Conservation (phyloP, 208 protist species). For the Trypanosoma boissoni region DNA sequence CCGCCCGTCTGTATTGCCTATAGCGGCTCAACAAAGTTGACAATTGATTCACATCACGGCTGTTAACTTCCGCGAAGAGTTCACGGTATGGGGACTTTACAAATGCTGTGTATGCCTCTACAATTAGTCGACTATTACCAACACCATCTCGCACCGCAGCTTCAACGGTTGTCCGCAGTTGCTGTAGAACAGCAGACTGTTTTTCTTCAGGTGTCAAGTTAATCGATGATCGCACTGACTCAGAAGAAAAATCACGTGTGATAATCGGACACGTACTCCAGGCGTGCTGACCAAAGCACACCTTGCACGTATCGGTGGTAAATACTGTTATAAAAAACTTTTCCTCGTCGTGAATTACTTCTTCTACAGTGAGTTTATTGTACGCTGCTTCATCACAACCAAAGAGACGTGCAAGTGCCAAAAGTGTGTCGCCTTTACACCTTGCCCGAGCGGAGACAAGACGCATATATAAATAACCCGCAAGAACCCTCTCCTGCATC, state of each 20-base stretch:
- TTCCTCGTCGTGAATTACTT: slow-evolving; percentile 36
- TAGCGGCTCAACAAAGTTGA: slow-evolving; percentile 57
- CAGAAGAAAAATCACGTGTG: slow-evolving; percentile 68
- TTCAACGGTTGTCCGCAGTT: slow-evolving; percentile 38
- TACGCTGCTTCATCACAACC: slow-evolving; percentile 24
- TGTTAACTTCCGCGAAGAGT: slow-evolving; percentile 53
- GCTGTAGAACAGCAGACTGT: slow-evolving; percentile 55
- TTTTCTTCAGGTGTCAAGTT: slow-evolving; percentile 73
- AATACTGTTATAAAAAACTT: slow-evolving; percentile 65
- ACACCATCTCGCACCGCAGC: slow-evolving; percentile 28
- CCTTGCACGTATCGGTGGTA: slow-evolving; percentile 55
- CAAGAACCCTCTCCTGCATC: slow-evolving; percentile 78
- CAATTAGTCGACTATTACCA: slow-evolving; percentile 40
- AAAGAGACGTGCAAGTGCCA: slow-evolving; percentile 32
- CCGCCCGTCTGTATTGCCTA: slow-evolving; percentile 72
- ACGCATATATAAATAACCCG: slow-evolving; percentile 75
- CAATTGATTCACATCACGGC: slow-evolving; percentile 54
- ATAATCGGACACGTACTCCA: slow-evolving; percentile 77
- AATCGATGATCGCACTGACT: slow-evolving; percentile 33
- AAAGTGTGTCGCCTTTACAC: slow-evolving; percentile 33
- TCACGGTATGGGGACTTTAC: slow-evolving; percentile 76
- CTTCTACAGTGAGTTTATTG: slow-evolving; percentile 18
- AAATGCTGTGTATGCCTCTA: slow-evolving; percentile 77
- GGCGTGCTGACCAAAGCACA: slow-evolving; percentile 76
- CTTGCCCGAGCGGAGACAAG: slow-evolving; percentile 44